These are phyloP conservation scores for Aspergillus aculeatinus DNA, from an alignment of 2,329 filamentous ascomycete genomes.

Conservation along the genomic window DNA sequence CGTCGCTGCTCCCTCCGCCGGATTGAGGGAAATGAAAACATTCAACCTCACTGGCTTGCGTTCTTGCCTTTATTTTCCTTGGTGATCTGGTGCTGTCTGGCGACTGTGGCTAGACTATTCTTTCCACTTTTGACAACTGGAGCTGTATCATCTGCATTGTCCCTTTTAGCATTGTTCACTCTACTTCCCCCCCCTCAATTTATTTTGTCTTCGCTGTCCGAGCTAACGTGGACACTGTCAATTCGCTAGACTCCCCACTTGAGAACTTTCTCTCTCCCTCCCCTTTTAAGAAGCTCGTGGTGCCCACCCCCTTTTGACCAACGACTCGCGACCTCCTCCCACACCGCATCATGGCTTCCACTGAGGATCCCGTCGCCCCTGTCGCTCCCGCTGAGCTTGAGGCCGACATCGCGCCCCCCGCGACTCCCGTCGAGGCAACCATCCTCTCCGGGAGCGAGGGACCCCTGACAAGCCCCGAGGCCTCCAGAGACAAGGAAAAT, in stretches of 20 bases:
- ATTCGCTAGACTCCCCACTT: slow-evolving; percentile 15
- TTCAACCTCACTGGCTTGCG: background rate
- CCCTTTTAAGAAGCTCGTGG: background rate
- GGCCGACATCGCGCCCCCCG: slow-evolving; percentile 32
- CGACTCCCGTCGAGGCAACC: slow-evolving; percentile 36
- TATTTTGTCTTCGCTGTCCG: background rate
- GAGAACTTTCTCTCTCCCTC: slow-evolving; percentile 6
- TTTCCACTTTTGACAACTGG: background rate
- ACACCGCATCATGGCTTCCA: slow-evolving; percentile 32
- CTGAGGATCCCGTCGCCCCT: slow-evolving; percentile 32
- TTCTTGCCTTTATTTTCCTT: background rate
- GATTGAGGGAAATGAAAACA: background rate
- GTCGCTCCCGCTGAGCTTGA: slow-evolving; percentile 27
- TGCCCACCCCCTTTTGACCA: background rate
- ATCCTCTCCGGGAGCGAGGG: slow-evolving; percentile 36
- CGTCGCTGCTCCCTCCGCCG: slow-evolving; percentile 8
- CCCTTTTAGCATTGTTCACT: background rate
- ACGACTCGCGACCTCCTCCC: background rate
- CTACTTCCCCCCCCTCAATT: background rate
- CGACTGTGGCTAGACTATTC: background rate
- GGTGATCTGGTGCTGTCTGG: background rate
- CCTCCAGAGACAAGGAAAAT: slow-evolving; percentile 35
- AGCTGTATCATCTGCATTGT: background rate
- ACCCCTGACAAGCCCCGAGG: slow-evolving; percentile 36
- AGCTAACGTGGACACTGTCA: slow-evolving; percentile 17